Conservation (phyloP, 768 basidiomycete species). For the Mycena vulgaris region DNA sequence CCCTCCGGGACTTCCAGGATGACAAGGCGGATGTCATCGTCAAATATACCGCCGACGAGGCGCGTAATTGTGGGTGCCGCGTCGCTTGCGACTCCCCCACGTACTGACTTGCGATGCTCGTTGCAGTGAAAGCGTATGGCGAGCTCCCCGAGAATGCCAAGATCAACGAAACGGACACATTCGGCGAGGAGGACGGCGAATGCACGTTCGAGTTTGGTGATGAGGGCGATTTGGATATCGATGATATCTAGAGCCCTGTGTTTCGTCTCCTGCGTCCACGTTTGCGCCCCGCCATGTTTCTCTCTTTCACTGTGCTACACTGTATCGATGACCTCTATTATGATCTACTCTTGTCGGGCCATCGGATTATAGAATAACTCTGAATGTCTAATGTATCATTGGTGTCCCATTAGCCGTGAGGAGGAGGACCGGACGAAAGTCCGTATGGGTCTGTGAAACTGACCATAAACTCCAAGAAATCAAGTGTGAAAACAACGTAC, state of each 20-base stretch:
- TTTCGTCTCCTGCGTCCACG: conserved; percentile 12
- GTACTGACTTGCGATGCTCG: background rate
- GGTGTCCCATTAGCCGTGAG: no score
- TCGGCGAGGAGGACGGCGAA: conserved; percentile 92
- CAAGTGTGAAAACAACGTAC: no score
- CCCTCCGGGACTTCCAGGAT: conserved; percentile 98
- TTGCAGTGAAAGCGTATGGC: conserved; percentile 95
- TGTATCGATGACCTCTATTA: conserved; percentile 42
- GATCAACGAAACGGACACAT: conserved; percentile 96
- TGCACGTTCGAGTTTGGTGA: conserved; percentile 93
- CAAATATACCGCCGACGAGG: conserved; percentile 98
- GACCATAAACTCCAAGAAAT: no score
- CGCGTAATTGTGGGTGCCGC: conserved; percentile 75
- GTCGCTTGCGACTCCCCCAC: background rate
- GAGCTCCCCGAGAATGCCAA: conserved; percentile 97
- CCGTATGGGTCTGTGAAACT: no score
- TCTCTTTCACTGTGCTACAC: conserved; percentile 28
- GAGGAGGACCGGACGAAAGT: no score
- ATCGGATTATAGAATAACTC: conserved; percentile 36
- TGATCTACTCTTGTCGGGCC: conserved; percentile 38
- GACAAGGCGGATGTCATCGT: conserved; percentile 99
- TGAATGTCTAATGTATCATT: conserved; percentile 30
- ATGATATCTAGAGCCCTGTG: conserved; percentile 79
- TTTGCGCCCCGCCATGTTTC: background rate
- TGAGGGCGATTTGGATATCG: conserved; percentile 90